Evolutionary conservation across 768 basidiomycete genomes (phyloP).

Genomic region (Suillus clintonianus): DNA sequence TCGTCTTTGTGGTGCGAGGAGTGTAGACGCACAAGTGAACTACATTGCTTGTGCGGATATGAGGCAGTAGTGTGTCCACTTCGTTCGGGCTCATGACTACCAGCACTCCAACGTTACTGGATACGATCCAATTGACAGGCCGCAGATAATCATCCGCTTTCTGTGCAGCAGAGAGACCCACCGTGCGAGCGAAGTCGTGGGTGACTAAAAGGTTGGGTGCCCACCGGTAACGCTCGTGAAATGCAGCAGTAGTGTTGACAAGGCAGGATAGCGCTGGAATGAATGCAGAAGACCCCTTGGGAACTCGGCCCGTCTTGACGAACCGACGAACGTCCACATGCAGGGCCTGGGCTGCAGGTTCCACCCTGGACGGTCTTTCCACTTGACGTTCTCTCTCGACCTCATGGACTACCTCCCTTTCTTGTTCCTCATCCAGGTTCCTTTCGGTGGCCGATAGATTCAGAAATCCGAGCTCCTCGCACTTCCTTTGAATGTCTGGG

Average conservation of each 20-base stretch:
- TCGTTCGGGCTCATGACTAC: conserved; percentile 47
- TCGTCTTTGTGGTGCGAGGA: conserved; percentile 35
- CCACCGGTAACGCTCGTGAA: conserved; percentile 24
- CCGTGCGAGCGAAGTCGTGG: conserved; percentile 15
- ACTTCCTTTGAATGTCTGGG: conserved; percentile 16
- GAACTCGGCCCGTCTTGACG: conserved; percentile 31
- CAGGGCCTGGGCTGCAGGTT: conserved; percentile 23
- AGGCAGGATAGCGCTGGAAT: conserved; percentile 15
- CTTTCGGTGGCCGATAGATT: conserved; percentile 11
- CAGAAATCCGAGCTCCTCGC: conserved; percentile 16
- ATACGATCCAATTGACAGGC: conserved; percentile 32
- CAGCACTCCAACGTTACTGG: conserved; percentile 15
- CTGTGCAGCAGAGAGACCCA: not conserved
- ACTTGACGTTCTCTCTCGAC: conserved; percentile 43
- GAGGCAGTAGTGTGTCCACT: conserved; percentile 37
- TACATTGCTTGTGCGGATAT: conserved; percentile 30
- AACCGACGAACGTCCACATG: conserved; percentile 22
- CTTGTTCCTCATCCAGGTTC: conserved; percentile 49
- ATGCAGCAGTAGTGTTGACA: conserved; percentile 2
- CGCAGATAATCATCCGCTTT: conserved; percentile 21
- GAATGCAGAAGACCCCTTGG: conserved; percentile 19
- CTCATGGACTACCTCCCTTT: conserved; percentile 49
- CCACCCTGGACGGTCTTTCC: conserved; percentile 34
- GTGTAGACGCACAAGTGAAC: conserved; percentile 46
- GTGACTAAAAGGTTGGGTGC: conserved; percentile 16